Evolutionary conservation across 805 yeast species (phyloP).

Genomic region (Ogataea degrootiae): DNA sequence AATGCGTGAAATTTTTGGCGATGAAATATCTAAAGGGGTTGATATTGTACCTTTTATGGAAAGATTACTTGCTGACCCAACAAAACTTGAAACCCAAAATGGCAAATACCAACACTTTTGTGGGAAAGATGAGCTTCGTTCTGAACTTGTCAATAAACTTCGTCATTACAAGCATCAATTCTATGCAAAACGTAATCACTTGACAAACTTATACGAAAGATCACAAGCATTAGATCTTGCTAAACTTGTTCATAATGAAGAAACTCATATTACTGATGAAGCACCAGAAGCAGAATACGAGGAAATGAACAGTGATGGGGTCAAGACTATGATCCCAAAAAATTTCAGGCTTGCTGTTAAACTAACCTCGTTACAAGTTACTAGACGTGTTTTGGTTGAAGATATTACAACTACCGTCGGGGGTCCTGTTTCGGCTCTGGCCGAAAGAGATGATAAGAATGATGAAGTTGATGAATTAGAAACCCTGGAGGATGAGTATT

Average conservation of each 20-base stretch:
- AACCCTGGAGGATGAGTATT: not conserved
- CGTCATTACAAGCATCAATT: constrained; percentile 11
- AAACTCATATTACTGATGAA: constrained; percentile 17
- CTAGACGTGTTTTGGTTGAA: constrained; percentile 33
- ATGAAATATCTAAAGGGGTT: constrained; percentile 4
- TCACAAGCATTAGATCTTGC: constrained; percentile 62
- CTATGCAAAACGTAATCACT: constrained; percentile 27
- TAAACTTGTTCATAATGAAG: constrained; percentile 52
- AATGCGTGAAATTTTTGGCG: constrained; percentile 14
- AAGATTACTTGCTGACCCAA: constrained; percentile 10
- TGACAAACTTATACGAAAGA: constrained; percentile 45
- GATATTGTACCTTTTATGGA: constrained; percentile 10
- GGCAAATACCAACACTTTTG: constrained; percentile 5
- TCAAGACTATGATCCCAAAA: not conserved
- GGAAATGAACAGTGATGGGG: not conserved
- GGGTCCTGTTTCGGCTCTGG: constrained; percentile 3
- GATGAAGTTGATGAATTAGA: constrained; percentile 20
- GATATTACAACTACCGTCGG: constrained; percentile 19
- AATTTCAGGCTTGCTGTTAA: constrained; percentile 30
- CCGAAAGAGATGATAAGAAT: constrained; percentile 4
- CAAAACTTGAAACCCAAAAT: not conserved
- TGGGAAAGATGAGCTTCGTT: not conserved
- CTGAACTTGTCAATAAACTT: constrained; percentile 4
- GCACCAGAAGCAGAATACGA: constrained; percentile 8
- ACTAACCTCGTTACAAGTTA: constrained; percentile 36